Percentiles rank a stretch among this genome's conserved stretches.
Conservation (phyloP, 2,329 filamentous ascomycete genomes). For the Alternaria conjuncta region DNA sequence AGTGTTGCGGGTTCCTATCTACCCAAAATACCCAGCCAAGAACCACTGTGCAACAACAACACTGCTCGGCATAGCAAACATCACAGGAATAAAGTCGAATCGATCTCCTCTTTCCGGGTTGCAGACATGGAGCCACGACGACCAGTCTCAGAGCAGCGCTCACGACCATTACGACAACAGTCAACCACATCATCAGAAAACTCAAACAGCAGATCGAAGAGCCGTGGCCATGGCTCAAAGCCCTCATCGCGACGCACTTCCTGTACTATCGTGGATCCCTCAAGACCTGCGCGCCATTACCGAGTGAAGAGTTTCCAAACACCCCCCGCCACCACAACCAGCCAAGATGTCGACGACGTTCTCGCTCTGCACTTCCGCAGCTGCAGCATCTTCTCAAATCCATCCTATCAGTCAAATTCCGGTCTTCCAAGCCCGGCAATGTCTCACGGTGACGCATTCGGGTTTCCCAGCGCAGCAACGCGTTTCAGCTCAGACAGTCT, state of each 20-base stretch:
- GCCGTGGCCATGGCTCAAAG: constrained; percentile 37
- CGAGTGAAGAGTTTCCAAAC: constrained; percentile 44
- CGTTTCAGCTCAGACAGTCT: constrained; percentile 29
- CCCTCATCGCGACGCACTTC: constrained; percentile 46
- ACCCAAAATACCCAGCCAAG: constrained; percentile 22
- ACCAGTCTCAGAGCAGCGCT: constrained; percentile 36
- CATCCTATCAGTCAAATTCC: constrained; percentile 34
- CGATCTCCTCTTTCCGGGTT: constrained; percentile 1
- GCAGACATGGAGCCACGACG: constrained; percentile 20
- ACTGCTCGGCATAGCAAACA: constrained; percentile 25
- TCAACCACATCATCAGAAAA: constrained; percentile 38
- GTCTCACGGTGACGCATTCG: constrained; percentile 23
- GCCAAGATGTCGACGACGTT: constrained; percentile 48
- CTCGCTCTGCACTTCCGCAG: constrained; percentile 49
- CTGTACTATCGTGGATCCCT: constrained; percentile 43
- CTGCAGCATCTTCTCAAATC: constrained; percentile 44
- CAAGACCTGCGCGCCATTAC: constrained; percentile 44
- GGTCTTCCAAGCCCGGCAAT: constrained; percentile 29
- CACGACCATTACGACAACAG: constrained; percentile 30
- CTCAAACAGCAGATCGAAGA: constrained; percentile 36
- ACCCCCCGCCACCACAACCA: constrained; percentile 24
- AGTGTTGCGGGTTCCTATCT: constrained; percentile 38
- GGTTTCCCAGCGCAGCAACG: constrained; percentile 10
- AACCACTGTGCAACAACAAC: constrained; percentile 27
- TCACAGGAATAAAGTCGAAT: constrained; percentile 16